Percentiles rank a stretch among this genome's conserved stretches.
Conservation (phyloP, 1,139 yeast species). For the Casaregolazyma lundiana region DNA sequence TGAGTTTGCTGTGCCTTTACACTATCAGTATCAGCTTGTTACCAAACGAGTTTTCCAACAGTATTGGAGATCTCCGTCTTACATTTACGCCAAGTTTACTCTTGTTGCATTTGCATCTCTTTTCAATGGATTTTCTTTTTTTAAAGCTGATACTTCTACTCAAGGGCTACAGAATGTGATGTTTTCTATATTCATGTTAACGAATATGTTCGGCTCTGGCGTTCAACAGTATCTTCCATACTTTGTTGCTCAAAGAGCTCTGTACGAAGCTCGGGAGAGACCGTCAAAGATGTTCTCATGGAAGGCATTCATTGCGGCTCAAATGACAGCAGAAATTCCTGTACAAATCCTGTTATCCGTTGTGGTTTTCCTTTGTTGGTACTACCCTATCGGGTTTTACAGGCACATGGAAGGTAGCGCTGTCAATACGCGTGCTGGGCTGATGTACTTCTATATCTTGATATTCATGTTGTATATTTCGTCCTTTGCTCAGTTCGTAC, state of each 20-base stretch:
- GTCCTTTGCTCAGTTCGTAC: conserved; percentile 45
- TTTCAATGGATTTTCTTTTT: conserved; percentile 52
- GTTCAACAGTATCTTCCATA: conserved; percentile 53
- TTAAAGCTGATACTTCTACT: conserved; percentile 30
- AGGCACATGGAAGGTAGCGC: conserved; percentile 37
- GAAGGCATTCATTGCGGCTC: conserved; percentile 42
- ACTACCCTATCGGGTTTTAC: conserved; percentile 41
- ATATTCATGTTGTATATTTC: conserved; percentile 44
- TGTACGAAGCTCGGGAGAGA: conserved; percentile 59
- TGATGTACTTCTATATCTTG: conserved; percentile 38
- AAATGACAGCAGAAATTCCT: conserved; percentile 40
- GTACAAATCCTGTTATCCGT: conserved; percentile 35
- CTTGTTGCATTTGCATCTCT: conserved; percentile 47
- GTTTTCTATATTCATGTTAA: conserved; percentile 51
- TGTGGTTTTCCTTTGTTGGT: conserved; percentile 30
- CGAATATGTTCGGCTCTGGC: conserved; percentile 48
- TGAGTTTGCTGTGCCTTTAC: conserved; percentile 29
- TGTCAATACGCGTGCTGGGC: conserved; percentile 5
- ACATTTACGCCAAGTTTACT: conserved; percentile 41
- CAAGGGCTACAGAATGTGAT: conserved; percentile 34
- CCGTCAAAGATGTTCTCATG: conserved; percentile 62
- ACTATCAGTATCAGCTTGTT: conserved; percentile 37
- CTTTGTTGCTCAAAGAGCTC: conserved; percentile 43
- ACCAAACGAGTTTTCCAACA: conserved; percentile 35
- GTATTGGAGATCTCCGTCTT: conserved; percentile 45